Base-by-base conservation (phyloP, 139 green algal species). In the Ulvella scutata region DNA sequence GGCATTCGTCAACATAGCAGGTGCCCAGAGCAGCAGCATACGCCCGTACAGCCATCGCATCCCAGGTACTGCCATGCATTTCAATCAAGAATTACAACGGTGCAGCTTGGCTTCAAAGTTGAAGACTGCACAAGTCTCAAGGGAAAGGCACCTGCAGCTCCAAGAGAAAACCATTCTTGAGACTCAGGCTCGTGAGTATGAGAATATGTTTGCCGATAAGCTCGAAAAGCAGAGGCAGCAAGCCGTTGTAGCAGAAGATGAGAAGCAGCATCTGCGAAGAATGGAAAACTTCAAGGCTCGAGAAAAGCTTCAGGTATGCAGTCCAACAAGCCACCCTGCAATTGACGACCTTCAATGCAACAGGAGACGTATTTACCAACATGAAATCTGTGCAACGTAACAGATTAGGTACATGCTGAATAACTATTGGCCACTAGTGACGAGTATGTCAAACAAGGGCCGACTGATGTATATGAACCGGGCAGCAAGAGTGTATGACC, bases 41-140 rank as follows among this genome's bases (percentile, higher is more conserved):
- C n/a, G n/a, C n/a, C n/a, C n/a, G n/a, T n/a, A n/a, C n/a, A n/a
- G n/a, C n/a, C n/a, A n/a, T n/a, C n/a, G n/a, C n/a, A n/a, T 26
- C 21, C 61, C 29, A 73, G 29, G n/a, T 26, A 28, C 61, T 37
- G n/a, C 10, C 61, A 73, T 23, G n/a, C 61, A 36, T 37, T 9
- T 44, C 9, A 26, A 61, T 61, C 20, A 61, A 21, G 20, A 61
- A 61, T 20, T 20, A 61, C 20, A 26, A 26, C 21, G 20, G 62
- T 59, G 34, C 81, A 90, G 86, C 72, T 78, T 90, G 21, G 81
- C 82, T 0, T 82, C 87, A 43, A 89, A 89, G 78, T 82, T 90
- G 7, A 78, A 81, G 39, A 73, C 81, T 3, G 86, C 86, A 0
- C 76, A 83, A 2, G 76, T 89, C 10, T 88, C 87, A 76, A 88